Percentiles rank a stretch among this genome's conserved stretches.
Conservation (phyloP, 371 early-diverging fungal genomes). For the Mycotypha africana region DNA sequence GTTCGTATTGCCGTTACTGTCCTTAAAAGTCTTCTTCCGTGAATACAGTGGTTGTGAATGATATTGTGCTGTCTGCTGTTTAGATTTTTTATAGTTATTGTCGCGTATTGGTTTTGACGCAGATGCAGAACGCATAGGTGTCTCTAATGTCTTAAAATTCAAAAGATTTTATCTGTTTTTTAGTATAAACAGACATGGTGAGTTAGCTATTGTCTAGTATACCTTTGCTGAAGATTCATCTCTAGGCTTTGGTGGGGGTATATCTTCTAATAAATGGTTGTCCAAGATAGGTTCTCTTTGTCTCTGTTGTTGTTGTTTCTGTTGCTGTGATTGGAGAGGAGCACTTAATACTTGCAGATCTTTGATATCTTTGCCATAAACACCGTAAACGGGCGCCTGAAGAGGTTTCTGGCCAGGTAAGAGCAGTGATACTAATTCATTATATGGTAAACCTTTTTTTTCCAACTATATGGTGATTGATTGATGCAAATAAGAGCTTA, state of each 20-base stretch:
- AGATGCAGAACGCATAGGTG: too few relatives aligned
- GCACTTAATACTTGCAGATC: constrained; percentile 49
- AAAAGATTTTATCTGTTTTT: background rate
- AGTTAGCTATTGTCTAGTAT: too few relatives aligned
- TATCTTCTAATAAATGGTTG: constrained; percentile 14
- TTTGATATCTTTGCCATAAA: constrained; percentile 41
- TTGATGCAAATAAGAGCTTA: too few relatives aligned
- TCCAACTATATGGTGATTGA: background rate
- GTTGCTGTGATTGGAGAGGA: too few relatives aligned
- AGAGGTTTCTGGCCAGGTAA: constrained; percentile 34
- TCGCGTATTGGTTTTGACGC: too few relatives aligned
- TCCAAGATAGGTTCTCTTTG: constrained; percentile 1
- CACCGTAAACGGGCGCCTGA: constrained; percentile 34
- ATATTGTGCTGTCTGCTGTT: constrained; percentile 2
- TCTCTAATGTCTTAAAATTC: too few relatives aligned
- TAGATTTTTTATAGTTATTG: constrained; percentile 13
- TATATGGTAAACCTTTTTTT: background rate
- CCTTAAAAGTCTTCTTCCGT: background rate
- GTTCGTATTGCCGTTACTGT: background rate
- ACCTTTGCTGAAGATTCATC: too few relatives aligned
- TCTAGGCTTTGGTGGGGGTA: constrained; percentile 2
- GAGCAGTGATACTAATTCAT: constrained; percentile 17
- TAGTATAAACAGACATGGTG: background rate
- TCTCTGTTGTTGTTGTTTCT: constrained; percentile 15
- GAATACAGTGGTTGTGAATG: background rate